Conservation (phyloP, 169 alveolate species). For the Babesia divergens region DNA sequence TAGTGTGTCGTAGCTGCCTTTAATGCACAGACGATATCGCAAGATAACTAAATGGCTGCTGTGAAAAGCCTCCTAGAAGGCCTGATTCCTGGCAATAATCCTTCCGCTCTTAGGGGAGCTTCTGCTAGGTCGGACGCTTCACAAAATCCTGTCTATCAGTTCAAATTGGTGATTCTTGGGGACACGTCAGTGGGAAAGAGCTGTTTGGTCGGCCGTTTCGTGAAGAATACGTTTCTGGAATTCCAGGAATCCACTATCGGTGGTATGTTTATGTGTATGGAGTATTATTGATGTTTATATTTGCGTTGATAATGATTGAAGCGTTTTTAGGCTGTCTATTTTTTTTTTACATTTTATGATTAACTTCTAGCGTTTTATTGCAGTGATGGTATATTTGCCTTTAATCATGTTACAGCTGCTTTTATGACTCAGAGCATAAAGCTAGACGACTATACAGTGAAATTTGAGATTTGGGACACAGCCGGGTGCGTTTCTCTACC, state of each 20-base stretch:
- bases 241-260: slow-evolving; percentile 89
- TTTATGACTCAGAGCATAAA: slow-evolving; percentile 85
- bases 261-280: too few relatives aligned
- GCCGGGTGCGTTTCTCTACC: slow-evolving; percentile 72
- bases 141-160: slow-evolving; percentile 40
- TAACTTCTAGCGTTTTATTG: too few relatives aligned
- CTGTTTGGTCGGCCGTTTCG: slow-evolving; percentile 81
- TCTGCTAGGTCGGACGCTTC: not conserved
- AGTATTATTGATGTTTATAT: too few relatives aligned
- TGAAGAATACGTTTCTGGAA: slow-evolving; percentile 81
- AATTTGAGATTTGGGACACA: slow-evolving; percentile 90
- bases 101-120: not conserved
- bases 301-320: too few relatives aligned
- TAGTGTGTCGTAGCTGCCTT: too few relatives aligned
- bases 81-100: not conserved
- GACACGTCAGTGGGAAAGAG: slow-evolving; percentile 92
- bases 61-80: slow-evolving; percentile 13
- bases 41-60: too few relatives aligned
- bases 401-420: too few relatives aligned
- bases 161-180: slow-evolving; percentile 79
- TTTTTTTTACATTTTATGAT: too few relatives aligned
- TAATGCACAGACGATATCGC: too few relatives aligned
- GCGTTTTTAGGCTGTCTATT: too few relatives aligned
- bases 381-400: too few relatives aligned
- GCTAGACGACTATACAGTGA: slow-evolving; percentile 75